Percentiles rank a stretch among this genome's conserved stretches.
phyloP scores from a whole-genome alignment of 2,329 filamentous ascomycete species.

The Scortechinia acanthostroma region DNA sequence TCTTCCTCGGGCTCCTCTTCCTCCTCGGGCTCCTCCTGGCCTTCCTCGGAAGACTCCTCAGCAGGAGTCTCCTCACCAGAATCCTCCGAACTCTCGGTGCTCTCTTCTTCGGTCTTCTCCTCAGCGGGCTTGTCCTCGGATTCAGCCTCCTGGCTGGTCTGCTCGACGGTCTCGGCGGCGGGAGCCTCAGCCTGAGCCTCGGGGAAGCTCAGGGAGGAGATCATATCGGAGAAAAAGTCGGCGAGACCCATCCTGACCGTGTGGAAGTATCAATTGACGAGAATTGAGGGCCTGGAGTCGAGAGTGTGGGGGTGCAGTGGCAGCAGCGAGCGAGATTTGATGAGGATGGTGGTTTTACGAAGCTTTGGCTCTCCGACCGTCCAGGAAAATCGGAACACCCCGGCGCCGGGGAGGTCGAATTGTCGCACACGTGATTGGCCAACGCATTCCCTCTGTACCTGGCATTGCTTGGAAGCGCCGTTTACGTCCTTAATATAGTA shows the following conservation, averaged over 20 bases:
- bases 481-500: too few species aligned
- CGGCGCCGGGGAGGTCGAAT: neutral
- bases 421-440: slow-evolving; percentile 1
- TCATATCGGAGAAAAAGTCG: neutral
- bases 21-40: slow-evolving; percentile 49
- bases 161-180: slow-evolving; percentile 33
- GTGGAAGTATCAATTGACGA: slow-evolving; percentile 1
- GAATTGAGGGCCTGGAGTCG: neutral
- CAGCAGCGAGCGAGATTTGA: neutral
- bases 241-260: neutral
- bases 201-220: slow-evolving; percentile 10
- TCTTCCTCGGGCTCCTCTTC: slow-evolving; percentile 71
- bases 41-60: slow-evolving; percentile 37
- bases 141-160: slow-evolving; percentile 30
- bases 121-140: slow-evolving; percentile 21
- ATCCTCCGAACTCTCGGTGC: slow-evolving; percentile 24
- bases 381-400: slow-evolving; percentile 2
- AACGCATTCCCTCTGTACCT: too few species aligned
- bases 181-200: slow-evolving; percentile 55
- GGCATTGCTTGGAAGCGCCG: too few species aligned
- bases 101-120: slow-evolving; percentile 14
- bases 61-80: slow-evolving; percentile 36
- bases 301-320: neutral
- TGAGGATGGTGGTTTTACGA: neutral
- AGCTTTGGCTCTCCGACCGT: neutral